phyloP scores from a whole-genome alignment of 176 grass and related monocot genomes.

The Carex myosuroides region DNA sequence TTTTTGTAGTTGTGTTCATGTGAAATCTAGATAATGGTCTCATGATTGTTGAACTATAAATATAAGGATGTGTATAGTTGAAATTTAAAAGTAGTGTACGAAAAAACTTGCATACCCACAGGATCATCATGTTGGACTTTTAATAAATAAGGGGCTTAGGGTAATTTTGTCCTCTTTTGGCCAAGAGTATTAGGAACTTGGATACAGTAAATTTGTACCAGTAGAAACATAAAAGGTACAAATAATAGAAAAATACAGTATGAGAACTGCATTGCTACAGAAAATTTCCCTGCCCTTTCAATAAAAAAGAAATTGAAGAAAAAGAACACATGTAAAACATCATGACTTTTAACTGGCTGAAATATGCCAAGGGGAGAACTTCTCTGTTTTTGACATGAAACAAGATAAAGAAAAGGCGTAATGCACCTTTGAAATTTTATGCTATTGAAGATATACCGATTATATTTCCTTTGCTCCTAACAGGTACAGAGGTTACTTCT shows the following conservation, averaged over 20 bases:
- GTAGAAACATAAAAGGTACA: no score
- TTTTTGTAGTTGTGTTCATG: not conserved
- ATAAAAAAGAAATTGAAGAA: no score
- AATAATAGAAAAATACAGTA: no score
- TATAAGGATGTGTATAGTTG: not conserved
- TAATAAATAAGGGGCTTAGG: no score
- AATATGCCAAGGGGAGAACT: not conserved
- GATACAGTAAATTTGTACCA: no score
- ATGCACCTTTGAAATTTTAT: not conserved
- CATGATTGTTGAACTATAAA: not conserved
- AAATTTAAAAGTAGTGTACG: not conserved
- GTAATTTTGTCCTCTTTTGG: no score
- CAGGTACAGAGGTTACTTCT: constrained; percentile 72
- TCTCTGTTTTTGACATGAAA: no score
- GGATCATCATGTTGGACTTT: not conserved
- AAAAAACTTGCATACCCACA: not conserved
- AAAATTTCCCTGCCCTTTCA: no score
- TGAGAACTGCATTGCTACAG: no score
- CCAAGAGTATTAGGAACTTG: no score
- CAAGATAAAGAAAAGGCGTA: no score
- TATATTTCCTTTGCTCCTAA: not conserved
- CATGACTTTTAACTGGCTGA: not conserved
- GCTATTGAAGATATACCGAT: not conserved
- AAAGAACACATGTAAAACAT: no score
- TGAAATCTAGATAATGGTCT: not conserved